These are phyloP conservation scores for Euphrasia confusa DNA, from an alignment of 257 asterid species.

Conservation along the genomic window DNA sequence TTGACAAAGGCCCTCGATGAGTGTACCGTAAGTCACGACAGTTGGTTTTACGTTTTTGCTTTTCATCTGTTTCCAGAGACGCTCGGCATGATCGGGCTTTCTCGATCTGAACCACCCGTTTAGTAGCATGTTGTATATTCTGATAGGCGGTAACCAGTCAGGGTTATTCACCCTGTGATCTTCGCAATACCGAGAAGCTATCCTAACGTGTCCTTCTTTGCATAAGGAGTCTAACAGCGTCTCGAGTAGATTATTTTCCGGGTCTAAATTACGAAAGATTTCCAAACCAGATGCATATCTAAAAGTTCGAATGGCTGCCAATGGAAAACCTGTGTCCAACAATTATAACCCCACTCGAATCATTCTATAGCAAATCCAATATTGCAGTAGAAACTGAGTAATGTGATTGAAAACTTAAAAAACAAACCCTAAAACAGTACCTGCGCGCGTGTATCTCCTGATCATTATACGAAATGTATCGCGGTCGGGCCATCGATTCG, in stretches of 20 bases:
- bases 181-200: conserved; percentile 54
- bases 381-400: background rate
- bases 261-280: conserved; percentile 27
- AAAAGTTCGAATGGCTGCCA: conserved; percentile 59
- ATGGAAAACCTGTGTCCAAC: conserved; percentile 47
- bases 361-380: background rate
- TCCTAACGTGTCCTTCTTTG: conserved; percentile 69
- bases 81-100: conserved; percentile 53
- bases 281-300: conserved; percentile 53
- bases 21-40: conserved; percentile 75
- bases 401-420: background rate
- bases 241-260: conserved; percentile 44
- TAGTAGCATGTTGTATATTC: conserved; percentile 58
- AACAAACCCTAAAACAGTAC: conserved; percentile 28
- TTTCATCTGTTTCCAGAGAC: conserved; percentile 64
- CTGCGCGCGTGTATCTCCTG: conserved; percentile 75
- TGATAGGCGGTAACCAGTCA: conserved; percentile 50
- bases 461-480: conserved; percentile 64
- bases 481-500: conserved; percentile 35
- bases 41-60: conserved; percentile 49
- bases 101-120: conserved; percentile 74
- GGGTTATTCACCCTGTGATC: conserved; percentile 39
- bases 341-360: conserved; percentile 3
- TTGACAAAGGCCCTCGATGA: conserved; percentile 74
- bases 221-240: conserved; percentile 72